Base-by-base conservation (phyloP, 2,329 filamentous ascomycete genomes). In the Parastagonospora nodorum region DNA sequence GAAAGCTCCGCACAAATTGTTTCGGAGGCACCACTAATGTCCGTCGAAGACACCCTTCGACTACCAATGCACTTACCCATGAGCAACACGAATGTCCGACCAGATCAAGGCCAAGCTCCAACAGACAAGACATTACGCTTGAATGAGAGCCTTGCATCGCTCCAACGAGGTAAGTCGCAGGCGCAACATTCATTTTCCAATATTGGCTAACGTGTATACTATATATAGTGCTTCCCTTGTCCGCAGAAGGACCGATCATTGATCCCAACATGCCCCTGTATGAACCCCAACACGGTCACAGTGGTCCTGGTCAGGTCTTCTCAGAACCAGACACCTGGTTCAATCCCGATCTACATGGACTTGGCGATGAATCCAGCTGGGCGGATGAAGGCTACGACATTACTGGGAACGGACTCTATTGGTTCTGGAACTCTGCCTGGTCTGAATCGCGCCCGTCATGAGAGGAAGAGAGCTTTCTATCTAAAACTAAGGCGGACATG, bases 361-460 rank as follows among this genome's bases (percentile, higher is more conserved):
- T 46, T 38, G 40, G 42, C 27, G 32, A 28, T 16, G 49, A 39
- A 7, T 32, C 16, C 12, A 33, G 42, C 35, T 28, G 50, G 51
- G 40, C 40, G 6, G 52, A 55, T 10, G 42, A 47, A 8, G 36
- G 44, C 8, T 19, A 52, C 3, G 49, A 58, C 27, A 24, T 30
- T 10, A 50, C 43, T 8, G 49, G 55, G 3, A 52, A 55, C 12
- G 55, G 55, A 5, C 49, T 58, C 4, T 58, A 58, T 33, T 58
- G 55, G 55, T 53, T 58, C 27, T 58, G 55, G 55, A 52, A 58
- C 28, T 48, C 55, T 5, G 45, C 51, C 7, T 58, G 51, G 51
- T 49, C 31, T 32, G 55, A 50, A 10, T 19, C 48, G 5, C 42
- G 39, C 6, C 16, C 28, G 19, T 33, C 19, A 24, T 24, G 19